Percentiles rank a stretch among this genome's conserved stretches.
These are phyloP conservation scores for Fusarium sp. DNA, from an alignment of 2,329 filamentous ascomycete genomes.

Conservation along the genomic window DNA sequence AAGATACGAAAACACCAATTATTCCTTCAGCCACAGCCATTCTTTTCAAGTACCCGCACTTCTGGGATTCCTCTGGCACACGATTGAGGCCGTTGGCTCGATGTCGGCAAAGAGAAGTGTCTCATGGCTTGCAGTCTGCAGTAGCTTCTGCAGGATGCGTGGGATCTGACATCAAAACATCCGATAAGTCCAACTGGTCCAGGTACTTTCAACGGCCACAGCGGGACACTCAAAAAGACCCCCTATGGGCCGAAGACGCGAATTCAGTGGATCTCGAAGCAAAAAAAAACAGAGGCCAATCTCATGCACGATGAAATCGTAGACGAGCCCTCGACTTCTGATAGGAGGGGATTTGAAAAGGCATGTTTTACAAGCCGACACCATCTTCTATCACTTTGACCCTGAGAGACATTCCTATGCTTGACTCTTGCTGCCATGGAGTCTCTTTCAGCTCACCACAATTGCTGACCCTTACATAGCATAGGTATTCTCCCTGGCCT, in stretches of 20 bases:
- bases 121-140: conserved; percentile 36
- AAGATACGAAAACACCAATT: conserved; percentile 11
- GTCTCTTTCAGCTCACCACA: conserved; percentile 9
- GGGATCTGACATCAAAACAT: conserved; percentile 32
- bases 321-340: conserved; percentile 9
- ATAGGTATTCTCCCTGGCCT: background rate
- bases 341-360: conserved; percentile 33
- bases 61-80: conserved; percentile 16
- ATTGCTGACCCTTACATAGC: conserved; percentile 7
- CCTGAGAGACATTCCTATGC: conserved; percentile 27
- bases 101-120: conserved; percentile 29
- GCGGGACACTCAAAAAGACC: background rate
- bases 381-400: conserved; percentile 30
- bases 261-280: conserved; percentile 21
- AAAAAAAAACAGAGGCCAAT: conserved; percentile 12
- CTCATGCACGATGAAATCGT: conserved; percentile 38
- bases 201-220: conserved; percentile 24
- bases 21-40: background rate
- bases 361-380: conserved; percentile 24
- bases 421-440: conserved; percentile 17
- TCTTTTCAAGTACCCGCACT: conserved; percentile 16
- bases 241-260: conserved; percentile 18
- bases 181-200: conserved; percentile 29
- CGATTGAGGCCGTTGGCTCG: conserved; percentile 18
- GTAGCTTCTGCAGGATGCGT: conserved; percentile 22